Conservation (phyloP, 176 grass and related monocot genomes). For the Canna indica region DNA sequence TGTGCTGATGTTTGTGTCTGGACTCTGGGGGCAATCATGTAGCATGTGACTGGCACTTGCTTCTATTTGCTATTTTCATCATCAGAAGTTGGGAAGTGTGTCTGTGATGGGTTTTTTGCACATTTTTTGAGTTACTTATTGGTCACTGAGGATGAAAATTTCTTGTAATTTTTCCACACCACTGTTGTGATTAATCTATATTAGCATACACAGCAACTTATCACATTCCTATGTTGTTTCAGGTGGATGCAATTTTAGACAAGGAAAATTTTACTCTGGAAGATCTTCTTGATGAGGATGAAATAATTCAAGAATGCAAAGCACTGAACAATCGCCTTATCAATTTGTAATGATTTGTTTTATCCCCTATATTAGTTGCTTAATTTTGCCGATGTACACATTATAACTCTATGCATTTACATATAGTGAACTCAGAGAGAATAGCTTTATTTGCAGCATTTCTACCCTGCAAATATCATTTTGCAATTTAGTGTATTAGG, state of each 20-base stretch:
- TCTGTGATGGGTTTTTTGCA: too few species aligned
- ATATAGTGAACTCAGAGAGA: neutral
- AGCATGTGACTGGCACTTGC: too few species aligned
- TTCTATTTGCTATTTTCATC: neutral
- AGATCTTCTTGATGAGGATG: slow-evolving; percentile 99
- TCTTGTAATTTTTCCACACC: neutral
- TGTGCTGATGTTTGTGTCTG: neutral
- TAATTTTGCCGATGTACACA: neutral
- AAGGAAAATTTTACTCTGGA: slow-evolving; percentile 97
- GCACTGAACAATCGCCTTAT: slow-evolving; percentile 86
- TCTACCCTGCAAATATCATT: neutral
- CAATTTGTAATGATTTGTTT: slow-evolving; percentile 66
- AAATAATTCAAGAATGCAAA: slow-evolving; percentile 99
- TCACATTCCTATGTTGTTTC: slow-evolving; percentile 20
- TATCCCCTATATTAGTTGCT: neutral
- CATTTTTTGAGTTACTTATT: too few species aligned
- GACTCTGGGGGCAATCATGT: too few species aligned
- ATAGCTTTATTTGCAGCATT: neutral
- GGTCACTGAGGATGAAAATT: neutral
- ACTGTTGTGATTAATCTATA: neutral
- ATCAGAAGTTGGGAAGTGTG: neutral
- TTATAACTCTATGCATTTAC: neutral
- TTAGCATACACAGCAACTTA: neutral
- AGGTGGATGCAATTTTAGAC: slow-evolving; percentile 99
- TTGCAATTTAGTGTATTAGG: too few species aligned